Evolutionary conservation across 495 filamentous ascomycete species (phyloP).

Genomic region (Terfezia claveryi): DNA sequence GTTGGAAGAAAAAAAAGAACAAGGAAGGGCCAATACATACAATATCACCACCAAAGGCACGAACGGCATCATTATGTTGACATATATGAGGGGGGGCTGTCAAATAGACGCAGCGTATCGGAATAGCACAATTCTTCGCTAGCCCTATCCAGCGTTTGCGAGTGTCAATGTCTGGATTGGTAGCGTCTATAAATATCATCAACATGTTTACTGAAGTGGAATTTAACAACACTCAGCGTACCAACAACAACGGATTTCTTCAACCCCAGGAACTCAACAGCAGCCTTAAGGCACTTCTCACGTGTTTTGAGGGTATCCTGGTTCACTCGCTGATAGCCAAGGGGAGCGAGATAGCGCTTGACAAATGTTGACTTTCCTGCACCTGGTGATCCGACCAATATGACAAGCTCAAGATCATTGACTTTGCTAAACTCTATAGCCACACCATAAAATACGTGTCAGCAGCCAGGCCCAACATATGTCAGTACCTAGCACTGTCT

Average conservation of each 20-base stretch:
- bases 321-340: slow-evolving; percentile 69
- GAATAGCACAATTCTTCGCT: slow-evolving; percentile 43
- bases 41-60: slow-evolving; percentile 41
- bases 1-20: slow-evolving; percentile 5
- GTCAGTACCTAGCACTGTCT: too few relatives aligned
- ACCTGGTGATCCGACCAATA: slow-evolving; percentile 74
- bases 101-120: slow-evolving; percentile 74
- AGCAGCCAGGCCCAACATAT: too few relatives aligned
- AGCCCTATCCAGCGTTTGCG: slow-evolving; percentile 53
- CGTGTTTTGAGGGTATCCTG: slow-evolving; percentile 74
- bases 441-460: neutral
- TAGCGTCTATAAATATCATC: slow-evolving; percentile 47
- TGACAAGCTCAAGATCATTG: slow-evolving; percentile 48
- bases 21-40: slow-evolving; percentile 21
- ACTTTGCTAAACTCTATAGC: slow-evolving; percentile 33
- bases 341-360: slow-evolving; percentile 51
- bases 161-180: slow-evolving; percentile 60
- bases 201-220: neutral
- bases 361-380: slow-evolving; percentile 85
- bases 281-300: slow-evolving; percentile 67
- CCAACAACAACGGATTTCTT: slow-evolving; percentile 53
- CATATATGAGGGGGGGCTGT: slow-evolving; percentile 48
- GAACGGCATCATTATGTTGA: slow-evolving; percentile 72
- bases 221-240: slow-evolving; percentile 23
- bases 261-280: slow-evolving; percentile 36